Evolutionary conservation across 2,329 filamentous ascomycete genomes (phyloP), one percentile per base, ranked within the genome.

Genomic region (Sphaerostilbella broomeana): DNA sequence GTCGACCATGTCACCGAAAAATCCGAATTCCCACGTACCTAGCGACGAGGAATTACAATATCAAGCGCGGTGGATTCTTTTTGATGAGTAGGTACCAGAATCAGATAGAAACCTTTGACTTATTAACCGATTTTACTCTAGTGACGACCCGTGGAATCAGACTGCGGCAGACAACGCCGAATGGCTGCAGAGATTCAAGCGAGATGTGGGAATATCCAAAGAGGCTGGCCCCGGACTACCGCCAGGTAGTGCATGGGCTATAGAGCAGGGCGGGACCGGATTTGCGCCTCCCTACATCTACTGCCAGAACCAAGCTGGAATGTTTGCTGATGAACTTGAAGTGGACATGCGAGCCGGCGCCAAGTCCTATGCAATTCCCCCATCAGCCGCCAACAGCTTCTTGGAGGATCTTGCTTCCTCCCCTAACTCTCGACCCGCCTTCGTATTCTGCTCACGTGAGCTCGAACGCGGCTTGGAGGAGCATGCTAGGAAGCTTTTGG

Each of bases 151-250:
- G 2, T 45, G 43, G 43, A 45, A 45, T 24, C 36, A 45, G 19
- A 45, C 43, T 17, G 39, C 43, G 12, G 43, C 43, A 5, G 43
- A 45, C 51, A 80, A 81, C 47, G 67, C 65, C 1, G 76, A 81
- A 55, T 81, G 77, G 77, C 64, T 81, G 10, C 65, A 69, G 40
- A 69, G 76, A 30, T 80, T 81, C 61, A 81, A 81, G 56, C 68
- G 74, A 9, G 68, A 75, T 33, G 65, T 62, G 1, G 74, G 74
- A 13, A 70, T 81, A 20, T 55, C 72, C 1, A 56, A 63, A n/a
- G 61, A 65, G 8, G 58, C 63, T 4, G 72, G 75, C 0, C 74
- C 74, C 0, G 74, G 73, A 2, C 62, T 79, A 0, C 61, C 65
- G 0, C 46, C 53, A 2, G 59, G 55, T 17, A 44, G 54, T 6